Evolutionary conservation across 331 rosid species (phyloP).

Genomic region (Prunus yedoensis): DNA sequence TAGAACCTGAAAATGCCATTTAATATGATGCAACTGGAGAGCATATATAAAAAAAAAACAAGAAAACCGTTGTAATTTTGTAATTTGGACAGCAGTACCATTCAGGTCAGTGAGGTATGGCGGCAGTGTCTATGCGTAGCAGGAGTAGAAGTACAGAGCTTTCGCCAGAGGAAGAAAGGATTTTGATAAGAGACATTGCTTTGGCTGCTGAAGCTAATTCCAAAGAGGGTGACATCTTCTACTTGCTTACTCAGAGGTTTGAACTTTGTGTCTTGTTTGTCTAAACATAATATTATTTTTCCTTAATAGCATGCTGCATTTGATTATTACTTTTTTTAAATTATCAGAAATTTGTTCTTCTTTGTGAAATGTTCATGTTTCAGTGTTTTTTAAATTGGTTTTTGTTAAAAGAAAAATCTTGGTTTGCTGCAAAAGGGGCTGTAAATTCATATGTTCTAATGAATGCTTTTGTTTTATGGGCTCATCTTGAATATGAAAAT

Average conservation of each 20-base stretch:
- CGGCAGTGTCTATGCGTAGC: constrained; percentile 61
- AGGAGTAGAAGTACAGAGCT: constrained; percentile 51
- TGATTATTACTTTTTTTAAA: neutral
- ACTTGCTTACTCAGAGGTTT: constrained; percentile 84
- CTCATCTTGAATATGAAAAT: neutral
- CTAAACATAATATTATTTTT: too few species aligned
- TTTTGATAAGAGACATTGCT: constrained; percentile 88
- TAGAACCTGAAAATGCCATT: too few species aligned
- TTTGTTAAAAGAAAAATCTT: neutral
- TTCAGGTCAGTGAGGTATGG: constrained; percentile 16
- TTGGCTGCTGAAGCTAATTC: constrained; percentile 66
- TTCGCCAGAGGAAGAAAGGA: constrained; percentile 86
- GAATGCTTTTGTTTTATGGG: neutral
- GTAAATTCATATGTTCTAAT: neutral
- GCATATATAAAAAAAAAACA: neutral
- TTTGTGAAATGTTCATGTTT: neutral
- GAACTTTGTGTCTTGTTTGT: neutral
- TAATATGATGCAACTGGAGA: too few species aligned
- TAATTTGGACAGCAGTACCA: neutral
- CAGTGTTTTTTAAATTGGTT: neutral
- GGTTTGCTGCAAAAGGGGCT: neutral
- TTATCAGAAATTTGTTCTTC: neutral
- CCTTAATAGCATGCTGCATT: neutral
- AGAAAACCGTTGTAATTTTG: neutral
- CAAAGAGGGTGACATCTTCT: constrained; percentile 86